These are phyloP conservation scores for Taiwanofungus camphoratus DNA, from an alignment of 1,284 basidiomycete species.

Conservation along the genomic window DNA sequence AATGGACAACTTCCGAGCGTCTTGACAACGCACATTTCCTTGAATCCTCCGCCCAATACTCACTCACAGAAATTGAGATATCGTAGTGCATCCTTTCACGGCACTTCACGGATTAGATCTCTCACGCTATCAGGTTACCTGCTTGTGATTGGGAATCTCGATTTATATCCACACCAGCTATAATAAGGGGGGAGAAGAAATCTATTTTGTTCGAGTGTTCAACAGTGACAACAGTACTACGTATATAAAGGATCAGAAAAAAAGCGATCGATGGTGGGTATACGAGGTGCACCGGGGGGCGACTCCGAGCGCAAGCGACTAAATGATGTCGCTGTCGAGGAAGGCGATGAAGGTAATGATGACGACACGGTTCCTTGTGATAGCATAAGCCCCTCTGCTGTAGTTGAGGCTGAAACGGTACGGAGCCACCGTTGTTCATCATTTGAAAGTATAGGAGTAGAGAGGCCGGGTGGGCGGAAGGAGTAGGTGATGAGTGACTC, in stretches of 20 bases:
- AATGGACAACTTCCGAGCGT: no score
- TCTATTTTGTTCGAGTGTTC: not conserved
- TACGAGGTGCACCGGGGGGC: slow-evolving; percentile 4
- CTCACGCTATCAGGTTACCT: not conserved
- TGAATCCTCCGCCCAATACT: no score
- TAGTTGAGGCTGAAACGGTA: not conserved
- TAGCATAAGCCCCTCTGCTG: not conserved
- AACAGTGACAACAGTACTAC: not conserved
- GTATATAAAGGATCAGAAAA: slow-evolving; percentile 5
- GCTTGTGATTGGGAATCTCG: not conserved
- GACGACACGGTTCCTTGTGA: not conserved
- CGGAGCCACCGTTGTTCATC: not conserved
- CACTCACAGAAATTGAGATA: not conserved
- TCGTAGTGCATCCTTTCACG: not conserved
- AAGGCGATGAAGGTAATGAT: not conserved
- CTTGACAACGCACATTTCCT: no score
- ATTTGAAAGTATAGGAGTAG: slow-evolving; percentile 3
- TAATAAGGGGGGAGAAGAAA: not conserved
- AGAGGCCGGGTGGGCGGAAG: slow-evolving; percentile 13
- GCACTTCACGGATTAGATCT: not conserved
- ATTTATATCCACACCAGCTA: not conserved
- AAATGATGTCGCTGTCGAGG: not conserved
- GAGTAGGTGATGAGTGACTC: slow-evolving; percentile 4
- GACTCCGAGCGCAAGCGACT: no score
- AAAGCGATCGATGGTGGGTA: slow-evolving; percentile 5